These are phyloP conservation scores for Chalaropsis thielavioides DNA, from an alignment of 2,329 filamentous ascomycete species.

Conservation along the genomic window DNA sequence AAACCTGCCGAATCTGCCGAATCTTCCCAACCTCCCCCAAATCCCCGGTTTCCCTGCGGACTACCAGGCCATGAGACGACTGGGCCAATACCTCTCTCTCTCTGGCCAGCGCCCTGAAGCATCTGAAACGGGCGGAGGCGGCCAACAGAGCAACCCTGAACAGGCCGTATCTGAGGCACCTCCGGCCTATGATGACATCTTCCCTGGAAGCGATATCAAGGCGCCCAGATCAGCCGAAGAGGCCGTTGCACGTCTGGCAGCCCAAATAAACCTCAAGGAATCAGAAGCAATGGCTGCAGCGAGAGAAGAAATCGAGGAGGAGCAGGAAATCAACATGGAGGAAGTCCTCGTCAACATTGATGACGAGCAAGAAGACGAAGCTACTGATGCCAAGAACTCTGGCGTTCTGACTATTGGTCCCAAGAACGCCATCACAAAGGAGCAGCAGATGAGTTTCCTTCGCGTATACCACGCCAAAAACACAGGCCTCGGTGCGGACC, in stretches of 20 bases:
- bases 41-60: constrained; percentile 51
- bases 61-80: constrained; percentile 60
- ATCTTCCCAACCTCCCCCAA: constrained; percentile 36
- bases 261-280: constrained; percentile 13
- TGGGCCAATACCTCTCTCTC: constrained; percentile 48
- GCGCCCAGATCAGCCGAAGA: constrained; percentile 38
- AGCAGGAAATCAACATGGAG: constrained; percentile 22
- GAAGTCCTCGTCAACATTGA: constrained; percentile 38
- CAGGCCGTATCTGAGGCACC: constrained; percentile 33
- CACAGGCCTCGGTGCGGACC: constrained; percentile 48
- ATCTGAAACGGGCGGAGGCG: constrained; percentile 24
- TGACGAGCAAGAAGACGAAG: neutral
- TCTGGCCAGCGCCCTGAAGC: constrained; percentile 46
- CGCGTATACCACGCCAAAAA: constrained; percentile 46
- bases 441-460: constrained; percentile 49
- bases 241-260: constrained; percentile 31
- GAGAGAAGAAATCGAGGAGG: neutral
- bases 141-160: neutral
- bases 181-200: constrained; percentile 69
- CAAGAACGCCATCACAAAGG: constrained; percentile 48
- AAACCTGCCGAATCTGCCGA: constrained; percentile 39
- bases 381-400: constrained; percentile 23
- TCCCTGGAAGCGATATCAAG: constrained; percentile 36
- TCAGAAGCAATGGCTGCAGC: constrained; percentile 27
- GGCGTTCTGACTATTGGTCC: constrained; percentile 43